These are phyloP conservation scores for Cytospora piceicola DNA, from an alignment of 2,329 filamentous ascomycete genomes.

Conservation along the genomic window DNA sequence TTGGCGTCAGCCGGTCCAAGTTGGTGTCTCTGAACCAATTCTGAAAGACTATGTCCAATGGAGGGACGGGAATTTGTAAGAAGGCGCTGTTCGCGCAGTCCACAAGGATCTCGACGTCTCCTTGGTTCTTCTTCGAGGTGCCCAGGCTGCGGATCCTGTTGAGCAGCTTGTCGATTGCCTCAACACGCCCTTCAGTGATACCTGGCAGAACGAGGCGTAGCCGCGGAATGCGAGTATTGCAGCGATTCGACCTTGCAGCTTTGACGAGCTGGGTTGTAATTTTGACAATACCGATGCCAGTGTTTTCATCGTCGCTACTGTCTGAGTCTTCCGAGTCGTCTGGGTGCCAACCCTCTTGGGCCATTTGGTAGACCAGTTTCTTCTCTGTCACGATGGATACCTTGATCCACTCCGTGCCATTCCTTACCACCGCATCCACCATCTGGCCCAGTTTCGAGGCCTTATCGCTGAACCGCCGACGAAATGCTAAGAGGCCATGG, in stretches of 20 bases:
- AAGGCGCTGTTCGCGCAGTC: conserved; percentile 28
- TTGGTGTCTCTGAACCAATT: conserved; percentile 30
- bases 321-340: conserved; percentile 30
- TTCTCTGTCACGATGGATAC: conserved; percentile 28
- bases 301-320: conserved; percentile 24
- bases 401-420: conserved; percentile 30
- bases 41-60: conserved; percentile 21
- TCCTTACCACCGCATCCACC: conserved; percentile 30
- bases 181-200: conserved; percentile 16
- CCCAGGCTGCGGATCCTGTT: conserved; percentile 21
- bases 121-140: conserved; percentile 22
- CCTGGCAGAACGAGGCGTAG: conserved; percentile 29
- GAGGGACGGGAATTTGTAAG: conserved; percentile 20
- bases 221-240: conserved; percentile 28
- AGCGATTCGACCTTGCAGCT: conserved; percentile 29
- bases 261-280: conserved; percentile 27
- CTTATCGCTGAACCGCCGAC: conserved; percentile 24
- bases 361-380: conserved; percentile 30
- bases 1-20: conserved; percentile 27
- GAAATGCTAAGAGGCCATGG: conserved; percentile 28
- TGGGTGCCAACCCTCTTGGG: conserved; percentile 31
- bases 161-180: conserved; percentile 29
- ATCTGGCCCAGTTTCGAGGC: conserved; percentile 22
- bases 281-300: conserved; percentile 23
- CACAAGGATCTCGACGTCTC: conserved; percentile 26